These are phyloP conservation scores for Starmerella vaccinii DNA, from an alignment of 805 yeast genomes.

Conservation along the genomic window DNA sequence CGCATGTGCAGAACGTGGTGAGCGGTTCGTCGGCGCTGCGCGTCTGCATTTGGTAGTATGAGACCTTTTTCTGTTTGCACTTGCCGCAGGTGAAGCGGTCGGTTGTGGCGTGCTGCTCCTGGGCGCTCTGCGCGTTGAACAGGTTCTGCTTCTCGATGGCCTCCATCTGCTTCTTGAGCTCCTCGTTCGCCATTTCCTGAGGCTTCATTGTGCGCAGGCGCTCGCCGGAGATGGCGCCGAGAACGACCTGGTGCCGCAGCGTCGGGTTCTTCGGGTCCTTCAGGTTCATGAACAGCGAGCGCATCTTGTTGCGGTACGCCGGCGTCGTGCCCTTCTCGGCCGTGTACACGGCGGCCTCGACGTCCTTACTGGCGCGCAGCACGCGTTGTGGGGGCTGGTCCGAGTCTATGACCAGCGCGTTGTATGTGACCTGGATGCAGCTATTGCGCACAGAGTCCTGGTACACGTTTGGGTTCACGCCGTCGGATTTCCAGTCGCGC, in stretches of 20 bases:
- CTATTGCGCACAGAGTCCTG: conserved; percentile 74
- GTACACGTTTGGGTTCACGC: conserved; percentile 57
- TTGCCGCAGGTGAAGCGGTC: conserved; percentile 96
- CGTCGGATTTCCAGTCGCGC: conserved; percentile 63
- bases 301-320: conserved; percentile 66
- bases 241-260: conserved; percentile 55
- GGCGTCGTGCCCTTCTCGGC: conserved; percentile 45
- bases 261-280: conserved; percentile 85
- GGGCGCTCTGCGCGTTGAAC: conserved; percentile 96
- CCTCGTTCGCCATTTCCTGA: conserved; percentile 93
- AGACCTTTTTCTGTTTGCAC: conserved; percentile 93
- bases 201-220: conserved; percentile 72
- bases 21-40: conserved; percentile 98
- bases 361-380: conserved; percentile 51
- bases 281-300: conserved; percentile 77
- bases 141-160: conserved; percentile 77
- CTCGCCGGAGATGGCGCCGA: conserved; percentile 55
- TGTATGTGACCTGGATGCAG: conserved; percentile 72
- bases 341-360: conserved; percentile 62
- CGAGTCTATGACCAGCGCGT: conserved; percentile 79
- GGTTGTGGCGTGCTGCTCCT: conserved; percentile 88
- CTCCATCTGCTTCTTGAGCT: conserved; percentile 74
- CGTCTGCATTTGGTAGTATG: conserved; percentile 95
- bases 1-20: conserved; percentile 97
- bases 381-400: conserved; percentile 49